Evolutionary conservation across 2,329 filamentous ascomycete genomes (phyloP), one percentile per base, ranked within the genome.

Genomic region (Fusarium anguioides): DNA sequence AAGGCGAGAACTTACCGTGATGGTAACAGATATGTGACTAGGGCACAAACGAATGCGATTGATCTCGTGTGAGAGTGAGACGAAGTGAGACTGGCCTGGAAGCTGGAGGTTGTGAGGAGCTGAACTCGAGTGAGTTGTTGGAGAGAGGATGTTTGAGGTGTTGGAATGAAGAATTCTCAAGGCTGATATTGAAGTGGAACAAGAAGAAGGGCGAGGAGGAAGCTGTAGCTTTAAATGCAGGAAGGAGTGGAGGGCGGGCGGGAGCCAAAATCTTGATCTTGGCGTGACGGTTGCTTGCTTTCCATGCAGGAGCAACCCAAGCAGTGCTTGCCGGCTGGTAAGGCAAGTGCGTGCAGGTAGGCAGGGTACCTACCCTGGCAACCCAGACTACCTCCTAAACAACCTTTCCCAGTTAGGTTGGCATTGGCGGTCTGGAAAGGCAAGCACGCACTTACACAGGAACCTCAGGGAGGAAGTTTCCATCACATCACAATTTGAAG

Each of bases 181-280:
- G 57, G 57, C 29, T 52, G 57, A 63, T 66, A 60, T 44, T 63
- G 58, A 49, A 37, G 52, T 63, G 60, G 58, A 72, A 72, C 62
- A 64, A 52, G 46, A 66, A 41, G 68, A 64, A 63, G 65, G 52
- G 65, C 29, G 60, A 70, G 63, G 63, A 67, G 63, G 48, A 64
- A 64, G 66, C 59, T 50, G 56, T 62, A 40, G 66, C 61, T 73
- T 73, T 74, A 74, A 51, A 69, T 63, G 58, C 53, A 56, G 66
- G 71, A 63, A 60, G 57, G 60, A 63, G 54, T 57, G 40, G 51
- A 36, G 21, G 20, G 33, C 33, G 44, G 51, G 56, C 51, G 46
- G 50, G 50, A 66, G 59, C 53, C 52, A 62, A 51, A 66, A 60
- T 64, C 51, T 64, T 71, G 66, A 57, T 63, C 58, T 63, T 63